Conservation (phyloP, 352 stramenopile species). For the Thalassiosira mediterranea region DNA sequence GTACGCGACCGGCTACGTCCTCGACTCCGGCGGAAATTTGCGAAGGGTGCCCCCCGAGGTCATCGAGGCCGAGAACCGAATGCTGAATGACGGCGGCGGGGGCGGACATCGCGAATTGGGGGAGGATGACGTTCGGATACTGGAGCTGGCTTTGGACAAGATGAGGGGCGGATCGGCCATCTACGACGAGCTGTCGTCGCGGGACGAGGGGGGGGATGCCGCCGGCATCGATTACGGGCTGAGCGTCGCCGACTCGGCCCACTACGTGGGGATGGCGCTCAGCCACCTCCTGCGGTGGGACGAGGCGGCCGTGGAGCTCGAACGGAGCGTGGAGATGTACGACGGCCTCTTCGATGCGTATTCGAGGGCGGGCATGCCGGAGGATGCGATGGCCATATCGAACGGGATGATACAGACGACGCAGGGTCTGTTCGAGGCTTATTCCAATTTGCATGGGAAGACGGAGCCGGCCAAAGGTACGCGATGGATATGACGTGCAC, state of each 20-base stretch:
- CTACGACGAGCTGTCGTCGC: neutral
- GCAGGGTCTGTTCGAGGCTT: slow-evolving; percentile 17
- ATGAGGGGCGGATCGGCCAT: neutral
- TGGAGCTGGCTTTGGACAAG: neutral
- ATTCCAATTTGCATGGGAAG: slow-evolving; percentile 19
- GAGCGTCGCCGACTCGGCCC: neutral
- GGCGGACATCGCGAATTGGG: too few relatives aligned
- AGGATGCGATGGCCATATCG: neutral
- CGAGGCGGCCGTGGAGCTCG: neutral
- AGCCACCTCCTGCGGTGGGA: neutral
- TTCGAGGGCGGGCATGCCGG: neutral
- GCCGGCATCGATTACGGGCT: neutral
- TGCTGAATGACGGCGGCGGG: too few relatives aligned
- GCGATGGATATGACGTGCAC: too few relatives aligned
- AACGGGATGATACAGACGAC: slow-evolving; percentile 21
- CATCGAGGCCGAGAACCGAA: too few relatives aligned
- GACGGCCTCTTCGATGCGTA: neutral
- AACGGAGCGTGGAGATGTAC: neutral
- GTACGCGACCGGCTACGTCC: too few relatives aligned
- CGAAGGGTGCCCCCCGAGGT: too few relatives aligned
- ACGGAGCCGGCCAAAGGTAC: slow-evolving; percentile 16
- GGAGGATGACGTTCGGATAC: too few relatives aligned
- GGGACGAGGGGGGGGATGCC: neutral
- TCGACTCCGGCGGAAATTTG: too few relatives aligned
- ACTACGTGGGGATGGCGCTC: neutral